Percentiles rank a stretch among this genome's conserved stretches.
phyloP scores from a whole-genome alignment of 148 eudicot species.

The Simmondsia chinensis region DNA sequence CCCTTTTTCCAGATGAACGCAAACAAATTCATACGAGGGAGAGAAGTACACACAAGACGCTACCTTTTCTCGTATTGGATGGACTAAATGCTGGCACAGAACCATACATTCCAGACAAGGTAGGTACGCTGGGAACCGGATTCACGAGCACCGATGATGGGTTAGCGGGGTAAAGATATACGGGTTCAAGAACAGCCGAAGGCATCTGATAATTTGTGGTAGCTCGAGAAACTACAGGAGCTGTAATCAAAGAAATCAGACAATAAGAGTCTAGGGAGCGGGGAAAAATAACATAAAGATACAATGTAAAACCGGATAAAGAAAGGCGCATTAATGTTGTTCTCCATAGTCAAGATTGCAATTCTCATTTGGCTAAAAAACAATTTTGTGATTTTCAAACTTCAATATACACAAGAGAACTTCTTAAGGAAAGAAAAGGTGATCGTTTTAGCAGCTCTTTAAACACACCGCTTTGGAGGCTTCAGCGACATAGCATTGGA shows the following conservation, averaged over 20 bases:
- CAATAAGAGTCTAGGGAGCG: conserved; percentile 2
- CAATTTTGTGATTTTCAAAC: too few relatives aligned
- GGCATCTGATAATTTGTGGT: conserved; percentile 16
- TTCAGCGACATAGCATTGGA: too few relatives aligned
- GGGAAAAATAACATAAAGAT: too few relatives aligned
- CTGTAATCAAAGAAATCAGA: conserved; percentile 13
- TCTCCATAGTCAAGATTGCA: too few relatives aligned
- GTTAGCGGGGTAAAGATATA: conserved; percentile 16
- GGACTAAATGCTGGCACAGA: conserved; percentile 18
- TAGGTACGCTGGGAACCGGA: conserved; percentile 12
- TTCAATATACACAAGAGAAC: too few relatives aligned
- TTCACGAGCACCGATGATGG: conserved; percentile 21
- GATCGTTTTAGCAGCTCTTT: too few relatives aligned
- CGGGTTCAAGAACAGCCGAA: conserved; percentile 20
- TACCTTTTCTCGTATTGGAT: conserved; percentile 23
- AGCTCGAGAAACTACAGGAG: conserved; percentile 14
- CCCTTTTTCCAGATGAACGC: too few relatives aligned
- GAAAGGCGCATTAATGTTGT: too few relatives aligned
- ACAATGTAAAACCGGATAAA: too few relatives aligned
- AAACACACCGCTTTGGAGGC: too few relatives aligned
- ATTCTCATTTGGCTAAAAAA: too few relatives aligned
- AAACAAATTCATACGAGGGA: background rate
- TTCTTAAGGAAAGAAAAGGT: too few relatives aligned
- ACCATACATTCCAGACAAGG: conserved; percentile 21
- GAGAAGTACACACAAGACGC: background rate